Base-by-base conservation (phyloP, 2,329 filamentous ascomycete species). In the Epichloe baconii region DNA sequence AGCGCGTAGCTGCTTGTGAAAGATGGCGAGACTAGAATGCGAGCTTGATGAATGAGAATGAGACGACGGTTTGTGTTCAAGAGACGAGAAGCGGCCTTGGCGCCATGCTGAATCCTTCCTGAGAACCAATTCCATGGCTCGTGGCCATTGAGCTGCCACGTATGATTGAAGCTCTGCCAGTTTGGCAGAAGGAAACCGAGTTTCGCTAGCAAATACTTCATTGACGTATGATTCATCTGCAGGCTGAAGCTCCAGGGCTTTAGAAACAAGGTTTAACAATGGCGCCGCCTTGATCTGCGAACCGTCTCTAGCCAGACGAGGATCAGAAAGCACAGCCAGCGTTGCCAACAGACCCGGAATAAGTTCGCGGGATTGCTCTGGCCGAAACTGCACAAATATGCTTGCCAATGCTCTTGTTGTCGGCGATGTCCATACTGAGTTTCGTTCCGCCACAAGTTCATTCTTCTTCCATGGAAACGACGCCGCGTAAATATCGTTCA, bases 291-390 rank as follows among this genome's bases (percentile, higher is more conserved):
- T 44, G 21, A 40, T 50, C 37, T 55, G 57, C 5, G 49, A 48
- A 1, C 40, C 44, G 1, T 46, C 42, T 14, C 53, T 52, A 5
- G 59, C 46, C 2, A 55, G 52, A 40, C 58, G 58, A 15, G 49
- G 41, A 42, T 68, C 65, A 5, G 64, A 64, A 5, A 65, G 44
- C 19, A 67, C 52, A 15, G 63, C 61, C 1, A 66, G 11, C 2
- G 66, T 66, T 11, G 63, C 55, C 37, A 69, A 35, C 15, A 69
- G 66, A 1, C 56, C 62, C 4, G 67, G 62, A 1, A 67, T 43
- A 4, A 68, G 54, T 3, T 57, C 54, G 11, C 48, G 49, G 11
- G 62, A 58, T 41, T 64, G 55, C 3, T 53, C 52, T 2, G 58
- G 55, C 1, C 52, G 52, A 15, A 62, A 63, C 49, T 68, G 63